These are phyloP conservation scores for Scedosporium aurantiacum DNA, from an alignment of 2,329 filamentous ascomycete species.

Conservation along the genomic window DNA sequence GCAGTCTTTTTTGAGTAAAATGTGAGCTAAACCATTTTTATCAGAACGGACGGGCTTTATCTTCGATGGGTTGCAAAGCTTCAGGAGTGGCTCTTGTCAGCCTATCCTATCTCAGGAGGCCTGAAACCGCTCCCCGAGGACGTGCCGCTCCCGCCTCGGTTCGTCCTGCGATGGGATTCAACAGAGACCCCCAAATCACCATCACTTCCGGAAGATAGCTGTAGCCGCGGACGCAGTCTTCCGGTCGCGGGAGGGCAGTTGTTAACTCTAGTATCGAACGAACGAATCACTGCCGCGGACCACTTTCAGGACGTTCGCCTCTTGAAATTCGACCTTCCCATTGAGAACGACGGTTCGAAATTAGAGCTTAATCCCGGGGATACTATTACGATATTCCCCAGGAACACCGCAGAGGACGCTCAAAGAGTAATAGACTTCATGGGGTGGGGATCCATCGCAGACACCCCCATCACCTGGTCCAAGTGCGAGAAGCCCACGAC, in stretches of 20 bases:
- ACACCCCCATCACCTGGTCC: slow-evolving; percentile 45
- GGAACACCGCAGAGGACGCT: slow-evolving; percentile 78
- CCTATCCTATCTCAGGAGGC: slow-evolving; percentile 58
- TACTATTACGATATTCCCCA: slow-evolving; percentile 70
- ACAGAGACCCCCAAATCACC: neutral
- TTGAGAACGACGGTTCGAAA: slow-evolving; percentile 9
- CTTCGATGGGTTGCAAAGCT: slow-evolving; percentile 66
- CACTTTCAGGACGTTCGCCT: slow-evolving; percentile 95
- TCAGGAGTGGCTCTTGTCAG: slow-evolving; percentile 51
- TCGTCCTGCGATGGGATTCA: slow-evolving; percentile 3
- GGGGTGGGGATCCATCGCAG: slow-evolving; percentile 65
- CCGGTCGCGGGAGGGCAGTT: slow-evolving; percentile 45
- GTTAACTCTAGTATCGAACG: slow-evolving; percentile 54
- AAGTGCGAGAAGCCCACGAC: slow-evolving; percentile 8
- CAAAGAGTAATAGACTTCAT: slow-evolving; percentile 66
- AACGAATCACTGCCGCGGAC: slow-evolving; percentile 57
- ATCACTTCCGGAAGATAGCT: too few relatives aligned
- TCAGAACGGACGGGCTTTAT: slow-evolving; percentile 70
- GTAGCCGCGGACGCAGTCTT: slow-evolving; percentile 23
- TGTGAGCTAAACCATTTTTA: neutral
- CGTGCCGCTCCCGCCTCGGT: slow-evolving; percentile 66
- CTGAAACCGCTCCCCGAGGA: slow-evolving; percentile 62
- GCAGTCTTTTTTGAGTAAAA: neutral
- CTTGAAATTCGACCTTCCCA: slow-evolving; percentile 46
- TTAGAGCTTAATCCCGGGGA: slow-evolving; percentile 57